A percentile compares a stretch with the other conserved stretches of the same genome.
Evolutionary conservation across 305 asterid species (phyloP).

Genomic region (Nicotiana rustica): DNA sequence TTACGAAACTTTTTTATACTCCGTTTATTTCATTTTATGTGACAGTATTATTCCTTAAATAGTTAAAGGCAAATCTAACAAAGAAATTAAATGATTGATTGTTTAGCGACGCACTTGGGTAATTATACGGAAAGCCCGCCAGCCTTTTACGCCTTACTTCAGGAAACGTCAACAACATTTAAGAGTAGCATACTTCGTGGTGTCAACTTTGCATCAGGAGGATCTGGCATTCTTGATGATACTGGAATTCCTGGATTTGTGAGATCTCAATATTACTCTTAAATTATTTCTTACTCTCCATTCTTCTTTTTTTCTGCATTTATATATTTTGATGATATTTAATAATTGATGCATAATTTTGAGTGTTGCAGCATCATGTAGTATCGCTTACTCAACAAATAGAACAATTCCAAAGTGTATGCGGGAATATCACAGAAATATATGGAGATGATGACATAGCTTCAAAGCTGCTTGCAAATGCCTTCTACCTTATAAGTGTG

Average conservation of each 20-base stretch:
- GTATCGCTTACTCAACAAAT: slow-evolving; percentile 53
- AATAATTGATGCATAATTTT: neutral
- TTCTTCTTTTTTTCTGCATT: neutral
- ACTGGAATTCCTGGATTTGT: slow-evolving; percentile 49
- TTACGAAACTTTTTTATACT: too few species aligned
- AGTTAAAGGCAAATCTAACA: neutral
- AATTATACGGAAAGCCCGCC: slow-evolving; percentile 50
- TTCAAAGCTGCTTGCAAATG: slow-evolving; percentile 44
- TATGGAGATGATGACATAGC: slow-evolving; percentile 49
- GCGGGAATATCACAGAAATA: slow-evolving; percentile 46
- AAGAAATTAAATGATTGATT: neutral
- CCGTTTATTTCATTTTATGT: too few species aligned
- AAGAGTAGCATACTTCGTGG: slow-evolving; percentile 43
- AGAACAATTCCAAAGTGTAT: slow-evolving; percentile 52
- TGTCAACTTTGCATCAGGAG: slow-evolving; percentile 66
- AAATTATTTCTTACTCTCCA: too few species aligned
- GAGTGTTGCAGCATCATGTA: slow-evolving; percentile 33
- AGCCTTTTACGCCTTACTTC: slow-evolving; percentile 50
- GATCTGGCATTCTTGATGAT: slow-evolving; percentile 53
- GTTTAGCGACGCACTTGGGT: slow-evolving; percentile 50
- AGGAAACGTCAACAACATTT: slow-evolving; percentile 37
- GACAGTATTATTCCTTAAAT: too few species aligned
- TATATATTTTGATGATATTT: neutral
- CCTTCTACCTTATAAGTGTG: slow-evolving; percentile 57
- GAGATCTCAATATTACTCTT: slow-evolving; percentile 26